phyloP scores from a whole-genome alignment of 129 eudicot species.

The Mikania micrantha region DNA sequence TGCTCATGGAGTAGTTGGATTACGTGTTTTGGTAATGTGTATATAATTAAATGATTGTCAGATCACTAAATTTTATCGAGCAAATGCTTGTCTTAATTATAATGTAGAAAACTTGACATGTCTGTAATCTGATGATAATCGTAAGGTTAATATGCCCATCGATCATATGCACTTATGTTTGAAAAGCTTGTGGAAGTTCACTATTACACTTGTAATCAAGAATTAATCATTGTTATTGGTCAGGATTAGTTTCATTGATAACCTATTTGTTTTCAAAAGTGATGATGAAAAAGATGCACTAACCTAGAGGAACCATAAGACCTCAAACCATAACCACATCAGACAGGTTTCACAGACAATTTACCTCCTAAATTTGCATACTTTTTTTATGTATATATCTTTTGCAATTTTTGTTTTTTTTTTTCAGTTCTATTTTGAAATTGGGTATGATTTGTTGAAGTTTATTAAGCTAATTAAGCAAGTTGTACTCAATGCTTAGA shows the following conservation, averaged over 20 bases:
- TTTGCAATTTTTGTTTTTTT: background rate
- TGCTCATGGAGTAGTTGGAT: background rate
- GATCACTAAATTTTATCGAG: background rate
- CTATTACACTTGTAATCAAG: background rate
- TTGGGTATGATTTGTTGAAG: no score
- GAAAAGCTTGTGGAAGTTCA: background rate
- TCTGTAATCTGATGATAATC: background rate
- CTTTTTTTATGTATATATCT: background rate
- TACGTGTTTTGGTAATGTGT: background rate
- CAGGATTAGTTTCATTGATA: background rate
- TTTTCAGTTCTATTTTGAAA: no score
- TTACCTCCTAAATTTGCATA: background rate
- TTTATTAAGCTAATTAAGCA: no score
- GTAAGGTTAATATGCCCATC: background rate
- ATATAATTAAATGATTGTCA: background rate
- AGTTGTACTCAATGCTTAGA: no score
- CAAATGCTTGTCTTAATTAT: background rate
- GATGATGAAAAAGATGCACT: background rate
- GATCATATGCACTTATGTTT: background rate
- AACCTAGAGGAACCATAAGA: background rate
- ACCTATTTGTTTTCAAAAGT: background rate
- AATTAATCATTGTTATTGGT: background rate
- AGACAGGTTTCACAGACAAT: background rate
- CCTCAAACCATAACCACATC: background rate
- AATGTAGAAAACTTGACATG: background rate